Evolutionary conservation across 345 rosid species (phyloP), one percentile per base, ranked within the genome.

Genomic region (Pseudoturritis turrita): DNA sequence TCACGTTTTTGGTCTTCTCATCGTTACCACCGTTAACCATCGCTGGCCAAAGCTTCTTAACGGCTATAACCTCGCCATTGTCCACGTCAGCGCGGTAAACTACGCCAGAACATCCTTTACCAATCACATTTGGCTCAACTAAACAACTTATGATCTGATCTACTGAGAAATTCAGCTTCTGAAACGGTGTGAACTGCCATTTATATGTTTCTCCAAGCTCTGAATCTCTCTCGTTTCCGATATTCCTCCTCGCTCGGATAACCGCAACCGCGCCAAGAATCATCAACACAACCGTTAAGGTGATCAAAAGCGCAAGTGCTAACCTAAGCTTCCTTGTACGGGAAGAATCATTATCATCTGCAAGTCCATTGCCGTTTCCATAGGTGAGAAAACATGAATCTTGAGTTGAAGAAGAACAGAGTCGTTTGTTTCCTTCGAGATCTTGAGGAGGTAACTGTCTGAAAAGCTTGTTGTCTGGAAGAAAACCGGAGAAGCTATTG

Each of bases 131-230:
- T 64, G 82, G 39, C 58, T 95, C 99, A 57, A 87, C 90, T 11
- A 95, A 83, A 73, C 93, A 88, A 79, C 82, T 85, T 49, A 95
- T 77, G 39, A 95, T 73, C 72, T 89, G 93, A 65, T 95, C 99
- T 12, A 89, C 86, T 0, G 96, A 83, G 84, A 95, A 91, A 69
- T 82, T 89, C 47, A 95, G 79, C 87, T 91, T 95, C 84, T 91
- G 99, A 82, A 95, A 95, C 47, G 96, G 97, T 71, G 92, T 88
- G 81, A 91, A 88, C 54, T 91, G 93, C 99, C 99, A 95, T 15
- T 90, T 89, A 84, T 85, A 88, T 6, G 97, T 84, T 57, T 88
- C 90, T n/a, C 95, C 96, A 53, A 89, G 70, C 80, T 89, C 97
- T 2, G 96, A 91, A 53, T 86, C 92, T 67, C 84, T 85, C 23